Percentiles rank a stretch among this genome's conserved stretches.
Evolutionary conservation across 805 yeast genomes (phyloP).

Genomic region (Saturnispora mendoncae): DNA sequence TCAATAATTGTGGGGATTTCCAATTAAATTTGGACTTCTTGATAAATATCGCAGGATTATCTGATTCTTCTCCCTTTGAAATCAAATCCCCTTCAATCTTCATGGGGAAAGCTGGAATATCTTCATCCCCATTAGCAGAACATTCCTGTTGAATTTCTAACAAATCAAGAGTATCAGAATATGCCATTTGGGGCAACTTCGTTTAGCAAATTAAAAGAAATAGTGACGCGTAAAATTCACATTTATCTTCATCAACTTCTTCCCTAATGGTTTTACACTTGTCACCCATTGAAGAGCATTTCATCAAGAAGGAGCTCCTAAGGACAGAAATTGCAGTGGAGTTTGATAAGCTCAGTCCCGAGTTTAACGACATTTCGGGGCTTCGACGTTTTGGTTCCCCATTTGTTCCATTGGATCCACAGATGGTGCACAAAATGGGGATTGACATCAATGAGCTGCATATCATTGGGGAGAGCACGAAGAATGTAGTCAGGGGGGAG

Average conservation of each 20-base stretch:
- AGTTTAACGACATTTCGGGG: slow-evolving; percentile 47
- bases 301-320: slow-evolving; percentile 73
- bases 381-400: slow-evolving; percentile 72
- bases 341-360: slow-evolving; percentile 39
- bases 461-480: slow-evolving; percentile 15
- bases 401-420: slow-evolving; percentile 44
- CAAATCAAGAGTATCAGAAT: background rate
- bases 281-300: slow-evolving; percentile 76
- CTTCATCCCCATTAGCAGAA: background rate
- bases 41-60: background rate
- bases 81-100: too few relatives aligned
- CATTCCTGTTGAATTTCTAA: background rate
- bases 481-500: slow-evolving; percentile 25
- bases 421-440: slow-evolving; percentile 18
- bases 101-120: too few relatives aligned
- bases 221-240: background rate
- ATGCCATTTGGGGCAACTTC: background rate
- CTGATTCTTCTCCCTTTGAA: too few relatives aligned
- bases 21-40: background rate
- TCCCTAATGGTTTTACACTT: too few relatives aligned
- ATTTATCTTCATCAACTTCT: background rate
- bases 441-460: slow-evolving; percentile 14
- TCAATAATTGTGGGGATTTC: background rate
- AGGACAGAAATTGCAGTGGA: slow-evolving; percentile 55
- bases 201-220: background rate